phyloP scores from a whole-genome alignment of 495 filamentous ascomycete species.

The Hypomontagnella submonticulosa region DNA sequence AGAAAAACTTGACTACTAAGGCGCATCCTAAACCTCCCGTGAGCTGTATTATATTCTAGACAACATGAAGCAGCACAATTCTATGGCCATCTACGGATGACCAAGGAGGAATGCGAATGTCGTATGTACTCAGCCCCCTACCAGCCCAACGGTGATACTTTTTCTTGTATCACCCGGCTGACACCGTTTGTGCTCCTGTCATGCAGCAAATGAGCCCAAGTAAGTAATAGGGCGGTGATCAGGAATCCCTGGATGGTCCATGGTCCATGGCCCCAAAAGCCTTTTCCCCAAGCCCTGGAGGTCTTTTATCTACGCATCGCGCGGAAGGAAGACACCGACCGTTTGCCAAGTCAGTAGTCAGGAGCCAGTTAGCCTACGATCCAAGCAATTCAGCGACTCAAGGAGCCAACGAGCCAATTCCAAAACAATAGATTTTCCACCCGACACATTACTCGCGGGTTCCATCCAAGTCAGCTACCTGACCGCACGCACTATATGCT shows the following conservation, averaged over 20 bases:
- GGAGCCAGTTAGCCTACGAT: constrained; percentile 4
- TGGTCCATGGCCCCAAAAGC: neutral
- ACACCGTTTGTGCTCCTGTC: constrained; percentile 29
- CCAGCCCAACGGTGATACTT: constrained; percentile 11
- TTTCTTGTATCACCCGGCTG: constrained; percentile 29
- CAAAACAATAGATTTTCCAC: neutral
- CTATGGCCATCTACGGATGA: neutral
- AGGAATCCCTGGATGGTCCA: constrained; percentile 9
- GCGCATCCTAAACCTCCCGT: too few species aligned
- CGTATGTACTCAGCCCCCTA: constrained; percentile 17
- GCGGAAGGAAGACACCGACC: constrained; percentile 23
- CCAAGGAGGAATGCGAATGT: constrained; percentile 19
- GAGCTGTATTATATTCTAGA: too few species aligned
- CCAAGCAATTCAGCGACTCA: too few species aligned
- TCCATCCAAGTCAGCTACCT: too few species aligned
- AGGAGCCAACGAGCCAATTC: constrained; percentile 21
- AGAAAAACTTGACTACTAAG: too few species aligned
- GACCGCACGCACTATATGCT: constrained; percentile 2
- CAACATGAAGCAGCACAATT: neutral
- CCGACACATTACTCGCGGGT: constrained; percentile 22
- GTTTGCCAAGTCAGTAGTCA: constrained; percentile 24
- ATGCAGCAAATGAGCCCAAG: constrained; percentile 37
- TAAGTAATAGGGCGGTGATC: constrained; percentile 37
- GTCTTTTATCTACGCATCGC: constrained; percentile 29
- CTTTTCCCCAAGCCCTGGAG: too few species aligned